Conservation (phyloP, 805 yeast species). For the Spathaspora sp. region DNA sequence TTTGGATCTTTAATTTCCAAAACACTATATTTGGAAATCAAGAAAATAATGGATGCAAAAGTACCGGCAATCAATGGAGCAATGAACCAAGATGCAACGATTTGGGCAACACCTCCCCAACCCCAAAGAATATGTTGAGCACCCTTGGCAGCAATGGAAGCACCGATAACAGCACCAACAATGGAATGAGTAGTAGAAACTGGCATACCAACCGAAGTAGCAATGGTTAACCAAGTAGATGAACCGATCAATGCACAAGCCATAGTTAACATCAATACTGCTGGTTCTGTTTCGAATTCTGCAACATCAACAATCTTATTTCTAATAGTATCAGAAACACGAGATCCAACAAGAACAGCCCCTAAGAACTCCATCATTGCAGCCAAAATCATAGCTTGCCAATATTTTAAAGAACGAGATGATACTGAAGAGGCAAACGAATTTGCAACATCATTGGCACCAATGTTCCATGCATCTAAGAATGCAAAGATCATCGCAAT, state of each 20-base stretch:
- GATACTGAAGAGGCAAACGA: conserved; percentile 77
- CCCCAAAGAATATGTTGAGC: conserved; percentile 65
- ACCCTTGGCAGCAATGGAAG: conserved; percentile 72
- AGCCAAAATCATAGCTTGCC: conserved; percentile 75
- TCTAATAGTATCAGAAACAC: conserved; percentile 72
- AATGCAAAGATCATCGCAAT: conserved; percentile 67
- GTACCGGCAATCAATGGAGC: conserved; percentile 70
- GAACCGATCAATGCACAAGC: conserved; percentile 73
- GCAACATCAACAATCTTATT: conserved; percentile 55
- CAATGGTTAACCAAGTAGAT: conserved; percentile 64
- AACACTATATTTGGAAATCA: conserved; percentile 56
- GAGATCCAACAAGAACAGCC: conserved; percentile 68
- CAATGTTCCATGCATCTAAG: conserved; percentile 76
- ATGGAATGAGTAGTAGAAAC: conserved; percentile 80
- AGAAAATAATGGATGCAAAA: conserved; percentile 56
- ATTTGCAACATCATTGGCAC: conserved; percentile 81
- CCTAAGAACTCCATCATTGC: conserved; percentile 72
- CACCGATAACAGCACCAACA: conserved; percentile 72
- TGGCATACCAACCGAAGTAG: conserved; percentile 69
- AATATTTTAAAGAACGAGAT: conserved; percentile 61
- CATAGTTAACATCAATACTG: conserved; percentile 73
- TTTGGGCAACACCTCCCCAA: conserved; percentile 69
- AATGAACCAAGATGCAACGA: conserved; percentile 77
- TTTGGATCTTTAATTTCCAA: conserved; percentile 50
- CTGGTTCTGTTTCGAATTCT: conserved; percentile 52